These are phyloP conservation scores for Gossypium lobatum DNA, from an alignment of 441 rosid genomes.

Conservation along the genomic window DNA sequence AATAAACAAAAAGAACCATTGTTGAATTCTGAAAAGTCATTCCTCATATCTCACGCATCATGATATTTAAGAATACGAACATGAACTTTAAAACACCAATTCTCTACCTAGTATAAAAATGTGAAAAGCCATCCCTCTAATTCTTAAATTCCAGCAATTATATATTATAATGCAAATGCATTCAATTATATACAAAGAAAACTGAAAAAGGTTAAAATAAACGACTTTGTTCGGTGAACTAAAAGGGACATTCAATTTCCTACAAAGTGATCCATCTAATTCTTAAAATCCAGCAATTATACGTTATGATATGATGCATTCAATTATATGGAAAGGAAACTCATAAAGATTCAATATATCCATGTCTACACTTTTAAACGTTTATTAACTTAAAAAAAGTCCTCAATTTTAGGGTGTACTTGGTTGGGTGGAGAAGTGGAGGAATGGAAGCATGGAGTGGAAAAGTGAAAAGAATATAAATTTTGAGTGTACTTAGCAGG, in stretches of 20 bases:
- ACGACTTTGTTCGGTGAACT: background rate
- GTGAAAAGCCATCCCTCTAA: background rate
- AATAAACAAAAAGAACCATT: background rate
- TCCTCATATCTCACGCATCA: too few relatives aligned
- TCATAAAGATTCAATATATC: too few relatives aligned
- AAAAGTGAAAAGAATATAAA: too few relatives aligned
- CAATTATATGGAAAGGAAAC: background rate
- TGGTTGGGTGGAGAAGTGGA: too few relatives aligned
- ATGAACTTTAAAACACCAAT: too few relatives aligned
- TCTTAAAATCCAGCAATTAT: background rate
- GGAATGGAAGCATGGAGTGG: too few relatives aligned
- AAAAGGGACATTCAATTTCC: background rate
- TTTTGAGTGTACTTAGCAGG: too few relatives aligned
- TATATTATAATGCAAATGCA: background rate
- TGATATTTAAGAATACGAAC: too few relatives aligned
- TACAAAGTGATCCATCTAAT: background rate
- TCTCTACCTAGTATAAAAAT: too few relatives aligned
- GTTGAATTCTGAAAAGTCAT: background rate
- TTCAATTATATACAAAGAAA: background rate
- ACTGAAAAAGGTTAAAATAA: background rate
- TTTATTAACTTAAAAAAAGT: too few relatives aligned
- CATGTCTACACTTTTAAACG: too few relatives aligned
- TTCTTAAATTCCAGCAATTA: background rate
- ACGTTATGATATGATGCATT: background rate
- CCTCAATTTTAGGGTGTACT: too few relatives aligned